phyloP scores from a whole-genome alignment of 768 basidiomycete genomes.

The Tricholoma sp. region DNA sequence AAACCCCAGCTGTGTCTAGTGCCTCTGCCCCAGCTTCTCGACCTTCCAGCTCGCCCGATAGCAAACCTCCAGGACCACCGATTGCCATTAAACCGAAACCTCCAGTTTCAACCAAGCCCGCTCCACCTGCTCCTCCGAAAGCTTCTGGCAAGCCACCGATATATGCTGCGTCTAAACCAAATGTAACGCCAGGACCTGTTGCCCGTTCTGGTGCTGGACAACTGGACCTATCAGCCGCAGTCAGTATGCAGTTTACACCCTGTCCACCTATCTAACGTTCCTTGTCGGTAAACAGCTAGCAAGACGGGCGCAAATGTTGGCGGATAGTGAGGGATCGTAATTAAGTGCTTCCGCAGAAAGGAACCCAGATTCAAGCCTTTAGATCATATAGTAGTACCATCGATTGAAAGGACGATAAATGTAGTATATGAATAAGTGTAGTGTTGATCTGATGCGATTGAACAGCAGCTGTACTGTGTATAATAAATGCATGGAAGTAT shows the following conservation, averaged over 20 bases:
- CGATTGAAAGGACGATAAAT: slow-evolving; percentile 10
- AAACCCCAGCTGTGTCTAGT: slow-evolving; percentile 30
- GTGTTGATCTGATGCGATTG: slow-evolving; percentile 3
- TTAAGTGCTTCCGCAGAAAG: not conserved
- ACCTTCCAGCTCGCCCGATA: slow-evolving; percentile 44
- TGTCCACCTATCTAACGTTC: not conserved
- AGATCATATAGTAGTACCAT: slow-evolving; percentile 7
- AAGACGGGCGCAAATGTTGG: slow-evolving; percentile 66
- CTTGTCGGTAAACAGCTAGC: slow-evolving; percentile 56
- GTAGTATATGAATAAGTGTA: slow-evolving; percentile 13
- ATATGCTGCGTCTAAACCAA: slow-evolving; percentile 51
- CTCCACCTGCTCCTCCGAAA: slow-evolving; percentile 23
- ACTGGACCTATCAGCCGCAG: slow-evolving; percentile 78
- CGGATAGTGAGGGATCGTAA: slow-evolving; percentile 34
- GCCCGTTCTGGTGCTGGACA: slow-evolving; percentile 44
- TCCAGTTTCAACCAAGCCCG: slow-evolving; percentile 9
- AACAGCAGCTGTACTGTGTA: slow-evolving; percentile 5
- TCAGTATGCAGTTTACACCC: slow-evolving; percentile 35
- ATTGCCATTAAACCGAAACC: slow-evolving; percentile 46
- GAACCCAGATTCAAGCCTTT: slow-evolving; percentile 9
- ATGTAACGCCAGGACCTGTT: slow-evolving; percentile 31
- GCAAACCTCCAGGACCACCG: slow-evolving; percentile 49
- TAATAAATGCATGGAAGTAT: slow-evolving; percentile 8
- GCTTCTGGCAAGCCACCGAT: slow-evolving; percentile 56
- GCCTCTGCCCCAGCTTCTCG: slow-evolving; percentile 43